phyloP scores from a whole-genome alignment of 1,284 basidiomycete genomes.

The Pholiota adiposa region DNA sequence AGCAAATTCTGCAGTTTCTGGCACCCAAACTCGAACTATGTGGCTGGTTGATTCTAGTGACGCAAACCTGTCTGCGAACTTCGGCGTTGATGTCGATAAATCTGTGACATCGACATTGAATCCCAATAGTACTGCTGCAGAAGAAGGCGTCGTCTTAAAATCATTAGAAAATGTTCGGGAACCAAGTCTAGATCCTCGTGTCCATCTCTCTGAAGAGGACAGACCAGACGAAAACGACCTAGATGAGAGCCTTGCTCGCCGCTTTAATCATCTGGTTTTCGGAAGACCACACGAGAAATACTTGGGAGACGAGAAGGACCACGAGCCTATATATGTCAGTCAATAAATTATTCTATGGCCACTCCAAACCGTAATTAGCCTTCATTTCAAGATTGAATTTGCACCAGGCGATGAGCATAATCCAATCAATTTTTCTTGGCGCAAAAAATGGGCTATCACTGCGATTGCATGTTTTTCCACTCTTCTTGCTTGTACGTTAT shows the following conservation, averaged over 20 bases:
- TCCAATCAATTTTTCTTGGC: slow-evolving; percentile 54
- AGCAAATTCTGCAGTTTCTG: not conserved
- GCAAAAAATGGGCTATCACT: slow-evolving; percentile 65
- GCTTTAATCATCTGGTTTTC: slow-evolving; percentile 27
- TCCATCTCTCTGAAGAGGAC: slow-evolving; percentile 24
- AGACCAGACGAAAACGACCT: slow-evolving; percentile 28
- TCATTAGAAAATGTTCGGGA: slow-evolving; percentile 33
- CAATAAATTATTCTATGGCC: not conserved
- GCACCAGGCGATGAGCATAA: slow-evolving; percentile 52
- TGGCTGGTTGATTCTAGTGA: not conserved
- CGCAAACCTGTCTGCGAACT: not conserved
- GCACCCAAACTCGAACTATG: not conserved
- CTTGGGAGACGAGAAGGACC: slow-evolving; percentile 22
- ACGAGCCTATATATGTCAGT: slow-evolving; percentile 38
- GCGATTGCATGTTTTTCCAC: slow-evolving; percentile 62
- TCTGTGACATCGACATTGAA: slow-evolving; percentile 22
- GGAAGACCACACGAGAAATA: slow-evolving; percentile 13
- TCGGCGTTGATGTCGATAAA: slow-evolving; percentile 10
- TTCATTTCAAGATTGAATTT: slow-evolving; percentile 56
- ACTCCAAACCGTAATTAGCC: not conserved
- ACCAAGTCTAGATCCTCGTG: slow-evolving; percentile 33
- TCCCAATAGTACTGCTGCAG: slow-evolving; percentile 5
- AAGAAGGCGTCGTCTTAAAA: slow-evolving; percentile 30
- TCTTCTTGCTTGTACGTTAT: slow-evolving; percentile 49
- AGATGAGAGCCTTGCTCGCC: slow-evolving; percentile 27